Evolutionary conservation across 1,284 basidiomycete species (phyloP), one percentile per base, ranked within the genome.

Genomic region (Fomitopsis pinicola): DNA sequence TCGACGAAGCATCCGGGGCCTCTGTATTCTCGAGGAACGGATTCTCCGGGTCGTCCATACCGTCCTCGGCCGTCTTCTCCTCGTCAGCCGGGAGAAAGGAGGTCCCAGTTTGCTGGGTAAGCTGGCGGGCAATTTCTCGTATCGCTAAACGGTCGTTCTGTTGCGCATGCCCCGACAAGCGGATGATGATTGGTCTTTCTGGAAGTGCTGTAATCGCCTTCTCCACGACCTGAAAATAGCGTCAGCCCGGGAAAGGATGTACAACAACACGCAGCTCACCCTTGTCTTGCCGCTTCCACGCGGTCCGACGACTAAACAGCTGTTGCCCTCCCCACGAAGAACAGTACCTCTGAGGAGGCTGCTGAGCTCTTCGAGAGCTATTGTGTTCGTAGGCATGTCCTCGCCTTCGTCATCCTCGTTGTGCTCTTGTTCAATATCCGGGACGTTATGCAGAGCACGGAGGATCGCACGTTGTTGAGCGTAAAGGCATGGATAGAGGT

Each of bases 111-210:
- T 92, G 90, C 63, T 83, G 78, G 8, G 82, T 77, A 4, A 95
- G 74, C 69, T 98, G 96, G 58, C 88, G 80, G 0, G 93, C 93
- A 67, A 98, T 92, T 74, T 97, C 94, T n/a, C 89, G 86, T 72
- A 97, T 86, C n/a, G 96, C 96, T 3, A 94, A 78, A 33, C 91
- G 83, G 71, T 97, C 96, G 55, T 88, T 93, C 33, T 82, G 84
- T 66, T 97, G 94, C 0, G 88, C 83, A 73, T 92, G 84, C 0
- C 94, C 96, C n/a, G 90, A 93, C 1, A 98, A 79, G 0, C 88
- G 87, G 54, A 98, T 82, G 44, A 94, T 73, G 61, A 97, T 87
- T 0, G 92, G 85, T 42, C 77, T 76, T 50, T 72, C 71, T 0
- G 77, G 63, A 36, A 86, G 67, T 33, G 76, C 64, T 15, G 73